A percentile compares a stretch with the other conserved stretches of the same genome.
phyloP scores from a whole-genome alignment of 2,329 filamentous ascomycete genomes.

The Cadophora gregata region DNA sequence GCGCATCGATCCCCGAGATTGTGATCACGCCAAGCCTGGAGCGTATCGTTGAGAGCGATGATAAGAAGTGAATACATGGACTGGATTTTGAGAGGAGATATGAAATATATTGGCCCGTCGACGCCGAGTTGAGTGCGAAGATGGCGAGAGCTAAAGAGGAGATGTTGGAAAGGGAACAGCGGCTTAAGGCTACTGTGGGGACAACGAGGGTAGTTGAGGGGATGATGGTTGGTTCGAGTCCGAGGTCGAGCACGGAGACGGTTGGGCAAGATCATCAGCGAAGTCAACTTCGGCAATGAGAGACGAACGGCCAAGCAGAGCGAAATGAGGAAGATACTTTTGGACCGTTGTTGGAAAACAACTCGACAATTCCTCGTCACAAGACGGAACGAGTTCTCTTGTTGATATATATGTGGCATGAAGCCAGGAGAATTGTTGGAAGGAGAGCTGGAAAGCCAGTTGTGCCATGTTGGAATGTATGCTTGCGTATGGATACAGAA shows the following conservation, averaged over 20 bases:
- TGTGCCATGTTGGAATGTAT: too few species aligned
- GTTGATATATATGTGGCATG: too few species aligned
- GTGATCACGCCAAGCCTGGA: conserved; percentile 13
- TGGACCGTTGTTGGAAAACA: too few species aligned
- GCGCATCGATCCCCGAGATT: conserved; percentile 11
- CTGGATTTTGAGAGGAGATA: background rate
- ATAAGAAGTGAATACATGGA: conserved; percentile 15
- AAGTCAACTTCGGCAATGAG: background rate
- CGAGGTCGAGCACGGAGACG: background rate
- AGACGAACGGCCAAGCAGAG: too few species aligned
- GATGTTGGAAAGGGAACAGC: background rate
- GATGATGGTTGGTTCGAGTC: background rate
- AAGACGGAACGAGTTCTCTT: too few species aligned
- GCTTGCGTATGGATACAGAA: too few species aligned
- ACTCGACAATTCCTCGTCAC: too few species aligned
- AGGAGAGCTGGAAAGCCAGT: too few species aligned
- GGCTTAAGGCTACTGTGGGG: background rate
- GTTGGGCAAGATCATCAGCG: background rate
- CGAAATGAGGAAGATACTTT: too few species aligned
- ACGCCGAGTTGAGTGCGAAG: background rate
- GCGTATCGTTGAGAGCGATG: conserved; percentile 11
- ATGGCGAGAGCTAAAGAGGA: background rate
- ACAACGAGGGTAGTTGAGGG: background rate
- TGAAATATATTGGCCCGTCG: background rate
- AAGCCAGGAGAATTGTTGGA: too few species aligned